These are phyloP conservation scores for Globisporangium canariense DNA, from an alignment of 352 stramenopile species.

Conservation along the genomic window DNA sequence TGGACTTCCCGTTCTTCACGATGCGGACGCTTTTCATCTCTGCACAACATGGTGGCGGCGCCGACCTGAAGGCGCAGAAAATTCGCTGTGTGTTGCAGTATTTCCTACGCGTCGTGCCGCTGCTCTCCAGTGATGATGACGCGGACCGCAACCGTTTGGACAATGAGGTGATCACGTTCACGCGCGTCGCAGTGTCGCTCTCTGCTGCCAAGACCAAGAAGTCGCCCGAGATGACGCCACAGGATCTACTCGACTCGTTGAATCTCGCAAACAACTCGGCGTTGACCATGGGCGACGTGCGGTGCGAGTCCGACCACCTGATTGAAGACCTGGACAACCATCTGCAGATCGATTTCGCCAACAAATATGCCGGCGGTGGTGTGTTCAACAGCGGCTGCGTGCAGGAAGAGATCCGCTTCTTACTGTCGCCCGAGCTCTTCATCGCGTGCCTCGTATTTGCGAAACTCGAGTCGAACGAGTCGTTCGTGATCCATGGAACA, in stretches of 20 bases:
- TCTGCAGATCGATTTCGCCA: conserved; percentile 82
- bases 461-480: conserved; percentile 58
- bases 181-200: conserved; percentile 37
- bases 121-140: conserved; percentile 12
- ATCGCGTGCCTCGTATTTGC: conserved; percentile 63
- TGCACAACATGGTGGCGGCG: conserved; percentile 18
- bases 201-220: conserved; percentile 2
- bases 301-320: conserved; percentile 34
- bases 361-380: conserved; percentile 73
- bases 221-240: conserved; percentile 9
- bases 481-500: conserved; percentile 65
- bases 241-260: conserved; percentile 21
- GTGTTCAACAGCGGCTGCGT: conserved; percentile 72
- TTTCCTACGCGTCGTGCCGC: conserved; percentile 52
- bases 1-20: conserved; percentile 56
- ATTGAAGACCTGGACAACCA: conserved; percentile 68
- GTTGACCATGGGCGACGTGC: conserved; percentile 18
- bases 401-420: conserved; percentile 83
- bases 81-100: conserved; percentile 72
- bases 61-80: conserved; percentile 57
- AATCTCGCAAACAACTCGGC: background rate
- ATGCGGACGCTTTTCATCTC: conserved; percentile 39
- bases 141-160: conserved; percentile 8
- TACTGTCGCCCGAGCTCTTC: conserved; percentile 69
- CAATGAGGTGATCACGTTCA: conserved; percentile 53